Evolutionary conservation across 1,284 basidiomycete species (phyloP), one percentile per base, ranked within the genome.

Genomic region (Apiotrichum montevideense): DNA sequence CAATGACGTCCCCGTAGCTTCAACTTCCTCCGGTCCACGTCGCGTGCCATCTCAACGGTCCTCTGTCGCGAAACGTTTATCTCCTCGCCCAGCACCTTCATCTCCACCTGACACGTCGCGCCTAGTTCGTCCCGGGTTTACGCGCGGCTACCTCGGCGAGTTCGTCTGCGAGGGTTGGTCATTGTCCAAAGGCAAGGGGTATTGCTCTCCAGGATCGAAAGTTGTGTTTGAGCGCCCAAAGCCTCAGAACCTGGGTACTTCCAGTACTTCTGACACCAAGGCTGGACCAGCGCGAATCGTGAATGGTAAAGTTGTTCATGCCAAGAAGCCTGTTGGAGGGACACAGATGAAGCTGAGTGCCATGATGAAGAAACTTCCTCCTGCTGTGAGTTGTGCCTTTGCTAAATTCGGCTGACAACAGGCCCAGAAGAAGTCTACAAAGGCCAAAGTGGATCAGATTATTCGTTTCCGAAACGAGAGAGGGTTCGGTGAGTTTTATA

Each of bases 151-250:
- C 55, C 66, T 78, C 35, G 76, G 76, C 29, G 74, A 77, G 57
- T 74, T 75, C 51, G 73, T 76, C 9, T 75, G 75, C 54, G 71
- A 75, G 50, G 76, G 75, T 7, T 75, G 74, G 72, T 71, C 70
- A n/a, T 52, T 78, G 43, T 74, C 71, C 32, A 77, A 77, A 47
- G 75, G 76, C 1, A 73, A 73, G 56, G 76, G 76, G 0, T 78
- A 78, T 55, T 76, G 74, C 55, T 63, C 70, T 0, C 68, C 70
- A 0, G 77, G 77, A 1, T 65, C 63, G 33, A 72, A 66, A 49
- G 63, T 78, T 50, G 54, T 71, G 21, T 69, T 78, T 21, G 72
- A 74, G 48, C 59, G 71, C 15, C 69, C 66, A 3, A 75, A 71
- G 53, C 61, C 66, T 14, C 62, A 63, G 46, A 62, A 59, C 14